Evolutionary conservation across 2,329 filamentous ascomycete species (phyloP).

Genomic region (Claviceps humidiphila): DNA sequence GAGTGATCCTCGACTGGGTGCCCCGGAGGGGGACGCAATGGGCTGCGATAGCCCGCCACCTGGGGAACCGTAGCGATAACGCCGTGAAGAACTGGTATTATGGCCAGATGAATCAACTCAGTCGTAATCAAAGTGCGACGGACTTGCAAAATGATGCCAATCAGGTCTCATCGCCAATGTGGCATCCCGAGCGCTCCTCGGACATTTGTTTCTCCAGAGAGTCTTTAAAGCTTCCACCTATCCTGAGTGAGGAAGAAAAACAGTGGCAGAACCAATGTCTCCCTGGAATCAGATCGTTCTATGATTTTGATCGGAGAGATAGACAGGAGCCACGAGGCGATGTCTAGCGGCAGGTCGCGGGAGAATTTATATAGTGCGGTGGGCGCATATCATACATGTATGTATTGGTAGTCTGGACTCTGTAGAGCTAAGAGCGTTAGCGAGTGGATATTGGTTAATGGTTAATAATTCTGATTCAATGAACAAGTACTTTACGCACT

Average conservation of each 20-base stretch:
- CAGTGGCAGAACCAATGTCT: background rate
- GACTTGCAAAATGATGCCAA: background rate
- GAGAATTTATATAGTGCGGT: too few relatives aligned
- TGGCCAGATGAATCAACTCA: constrained; percentile 73
- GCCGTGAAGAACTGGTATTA: constrained; percentile 99
- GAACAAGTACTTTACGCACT: too few relatives aligned
- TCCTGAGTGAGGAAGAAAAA: too few relatives aligned
- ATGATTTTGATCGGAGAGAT: background rate
- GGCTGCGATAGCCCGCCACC: constrained; percentile 78
- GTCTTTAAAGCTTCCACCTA: too few relatives aligned
- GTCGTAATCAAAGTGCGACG: constrained; percentile 20
- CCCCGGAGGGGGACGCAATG: constrained; percentile 70
- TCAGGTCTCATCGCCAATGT: background rate
- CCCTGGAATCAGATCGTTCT: background rate
- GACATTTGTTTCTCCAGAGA: background rate
- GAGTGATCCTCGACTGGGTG: constrained; percentile 66
- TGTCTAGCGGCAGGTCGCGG: too few relatives aligned
- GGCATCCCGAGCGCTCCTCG: background rate
- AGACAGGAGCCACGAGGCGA: too few relatives aligned
- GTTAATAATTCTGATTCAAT: too few relatives aligned
- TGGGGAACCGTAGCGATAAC: constrained; percentile 82
- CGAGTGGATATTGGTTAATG: too few relatives aligned
- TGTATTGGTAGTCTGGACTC: too few relatives aligned
- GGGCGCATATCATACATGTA: too few relatives aligned
- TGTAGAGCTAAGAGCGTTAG: too few relatives aligned